Percentiles rank a stretch among this genome's conserved stretches.
Conservation (phyloP, 2,329 filamentous ascomycete species). For the Fusarium guadeloupense region DNA sequence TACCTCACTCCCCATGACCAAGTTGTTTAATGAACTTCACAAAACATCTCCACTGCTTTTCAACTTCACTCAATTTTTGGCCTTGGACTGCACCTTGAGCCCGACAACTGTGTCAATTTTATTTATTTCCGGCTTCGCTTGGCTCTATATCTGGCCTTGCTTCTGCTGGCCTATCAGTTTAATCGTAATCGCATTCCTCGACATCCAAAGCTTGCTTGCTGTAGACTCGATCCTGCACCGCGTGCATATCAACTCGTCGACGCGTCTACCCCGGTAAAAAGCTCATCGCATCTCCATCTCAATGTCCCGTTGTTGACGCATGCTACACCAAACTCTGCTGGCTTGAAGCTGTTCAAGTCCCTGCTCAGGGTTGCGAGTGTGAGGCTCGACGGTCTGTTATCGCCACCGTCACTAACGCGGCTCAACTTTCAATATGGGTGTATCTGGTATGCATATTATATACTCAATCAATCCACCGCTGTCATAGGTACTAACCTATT, state of each 20-base stretch:
- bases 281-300: slow-evolving; percentile 5
- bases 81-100: slow-evolving; percentile 9
- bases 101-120: slow-evolving; percentile 4
- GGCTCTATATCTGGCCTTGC: not conserved
- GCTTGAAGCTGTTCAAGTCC: slow-evolving; percentile 32
- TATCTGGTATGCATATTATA: slow-evolving; percentile 45
- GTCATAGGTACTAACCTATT: slow-evolving; percentile 30
- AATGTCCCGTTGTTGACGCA: slow-evolving; percentile 31
- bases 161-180: not conserved
- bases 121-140: slow-evolving; percentile 5
- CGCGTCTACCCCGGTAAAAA: slow-evolving; percentile 28
- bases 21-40: not conserved
- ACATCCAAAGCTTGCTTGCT: slow-evolving; percentile 1
- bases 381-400: slow-evolving; percentile 16
- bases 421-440: slow-evolving; percentile 47
- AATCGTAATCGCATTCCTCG: slow-evolving; percentile 6
- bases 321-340: slow-evolving; percentile 17
- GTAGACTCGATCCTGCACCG: slow-evolving; percentile 30
- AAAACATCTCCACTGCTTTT: slow-evolving; percentile 33
- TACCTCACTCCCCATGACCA: slow-evolving; percentile 1
- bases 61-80: slow-evolving; percentile 17
- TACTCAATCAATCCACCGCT: not conserved
- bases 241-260: slow-evolving; percentile 34
- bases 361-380: slow-evolving; percentile 29
- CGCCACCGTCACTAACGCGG: slow-evolving; percentile 16